These are phyloP conservation scores for Metschnikowia drakensbergensis DNA, from an alignment of 805 yeast genomes.

Conservation along the genomic window DNA sequence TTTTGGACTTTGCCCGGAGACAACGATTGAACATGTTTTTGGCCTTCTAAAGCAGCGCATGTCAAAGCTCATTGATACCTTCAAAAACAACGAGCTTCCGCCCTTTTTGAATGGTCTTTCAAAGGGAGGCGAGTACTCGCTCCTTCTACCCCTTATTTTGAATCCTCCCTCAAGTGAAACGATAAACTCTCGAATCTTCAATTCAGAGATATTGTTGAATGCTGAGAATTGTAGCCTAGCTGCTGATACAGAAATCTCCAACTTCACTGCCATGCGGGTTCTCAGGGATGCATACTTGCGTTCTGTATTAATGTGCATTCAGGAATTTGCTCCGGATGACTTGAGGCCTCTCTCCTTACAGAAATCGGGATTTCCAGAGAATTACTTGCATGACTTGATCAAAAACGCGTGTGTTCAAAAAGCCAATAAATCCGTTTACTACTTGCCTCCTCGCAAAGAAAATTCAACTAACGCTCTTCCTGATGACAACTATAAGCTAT, in stretches of 20 bases:
- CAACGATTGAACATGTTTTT: not conserved
- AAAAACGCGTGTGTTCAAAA: conserved; percentile 11
- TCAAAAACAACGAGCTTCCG: not conserved
- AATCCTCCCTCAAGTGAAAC: conserved; percentile 6
- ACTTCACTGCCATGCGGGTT: not conserved
- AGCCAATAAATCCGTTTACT: conserved; percentile 11
- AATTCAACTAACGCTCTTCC: not conserved
- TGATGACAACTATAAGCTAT: not conserved
- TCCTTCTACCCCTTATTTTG: conserved; percentile 13
- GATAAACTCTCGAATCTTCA: conserved; percentile 5
- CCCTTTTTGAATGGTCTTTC: not conserved
- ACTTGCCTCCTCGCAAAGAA: conserved; percentile 15
- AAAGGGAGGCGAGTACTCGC: conserved; percentile 12
- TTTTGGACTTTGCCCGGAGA: not conserved
- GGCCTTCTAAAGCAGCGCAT: not conserved
- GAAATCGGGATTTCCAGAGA: conserved; percentile 9
- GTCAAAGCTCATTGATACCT: not conserved
- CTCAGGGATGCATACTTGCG: not conserved
- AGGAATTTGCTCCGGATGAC: not conserved
- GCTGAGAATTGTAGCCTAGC: not conserved
- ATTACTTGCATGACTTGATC: conserved; percentile 11
- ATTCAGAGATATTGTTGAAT: conserved; percentile 5
- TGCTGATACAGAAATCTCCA: not conserved
- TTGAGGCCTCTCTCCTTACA: not conserved
- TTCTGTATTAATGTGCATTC: not conserved